phyloP scores from a whole-genome alignment of 768 basidiomycete genomes.

The Lactarius deliciosus region DNA sequence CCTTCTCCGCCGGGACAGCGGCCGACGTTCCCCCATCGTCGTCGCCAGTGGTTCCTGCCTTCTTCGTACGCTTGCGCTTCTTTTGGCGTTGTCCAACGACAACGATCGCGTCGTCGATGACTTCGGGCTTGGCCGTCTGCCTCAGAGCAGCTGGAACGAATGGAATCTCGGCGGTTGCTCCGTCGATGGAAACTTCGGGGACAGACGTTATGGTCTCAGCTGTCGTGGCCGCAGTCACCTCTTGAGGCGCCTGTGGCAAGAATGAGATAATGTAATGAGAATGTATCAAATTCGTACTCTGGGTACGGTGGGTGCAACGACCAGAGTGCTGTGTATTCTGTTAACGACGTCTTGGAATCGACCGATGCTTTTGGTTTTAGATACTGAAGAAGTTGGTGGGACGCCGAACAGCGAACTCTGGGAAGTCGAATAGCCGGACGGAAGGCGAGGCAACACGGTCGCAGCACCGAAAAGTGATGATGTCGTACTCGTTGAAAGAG shows the following conservation, averaged over 20 bases:
- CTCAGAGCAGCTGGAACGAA: conserved; percentile 73
- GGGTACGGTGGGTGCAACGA: conserved; percentile 55
- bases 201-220: conserved; percentile 22
- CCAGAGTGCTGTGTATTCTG: conserved; percentile 66
- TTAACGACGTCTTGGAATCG: conserved; percentile 55
- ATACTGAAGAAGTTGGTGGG: conserved; percentile 3
- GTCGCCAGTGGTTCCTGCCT: conserved; percentile 29
- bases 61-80: conserved; percentile 60
- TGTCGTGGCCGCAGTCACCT: conserved; percentile 9
- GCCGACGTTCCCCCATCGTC: conserved; percentile 14
- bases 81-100: conserved; percentile 69
- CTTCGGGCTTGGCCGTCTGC: conserved; percentile 33
- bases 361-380: background rate
- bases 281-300: conserved; percentile 36
- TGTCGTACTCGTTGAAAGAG: conserved; percentile 20
- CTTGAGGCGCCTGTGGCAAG: conserved; percentile 8
- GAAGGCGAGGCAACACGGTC: background rate
- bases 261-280: background rate
- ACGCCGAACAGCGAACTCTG: conserved; percentile 47
- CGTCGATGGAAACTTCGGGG: conserved; percentile 25
- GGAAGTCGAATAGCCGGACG: conserved; percentile 32
- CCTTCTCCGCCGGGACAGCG: conserved; percentile 21
- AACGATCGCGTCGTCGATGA: conserved; percentile 64
- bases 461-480: conserved; percentile 31
- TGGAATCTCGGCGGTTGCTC: conserved; percentile 67